Conservation (phyloP, 345 rosid species). For the Crucihimalaya himalaica region DNA sequence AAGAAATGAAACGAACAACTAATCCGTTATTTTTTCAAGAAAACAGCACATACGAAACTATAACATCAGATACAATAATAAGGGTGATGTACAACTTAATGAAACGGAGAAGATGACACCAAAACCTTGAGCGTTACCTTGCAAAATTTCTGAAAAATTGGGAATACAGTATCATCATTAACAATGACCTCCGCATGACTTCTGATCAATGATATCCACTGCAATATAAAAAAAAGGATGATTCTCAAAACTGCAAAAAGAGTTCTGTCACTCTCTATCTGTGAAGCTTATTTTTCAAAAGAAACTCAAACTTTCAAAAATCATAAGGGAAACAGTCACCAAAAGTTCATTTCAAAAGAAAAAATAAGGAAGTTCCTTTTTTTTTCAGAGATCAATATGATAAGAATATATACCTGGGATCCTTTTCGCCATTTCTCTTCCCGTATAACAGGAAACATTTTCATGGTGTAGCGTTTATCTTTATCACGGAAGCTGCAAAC, state of each 20-base stretch:
- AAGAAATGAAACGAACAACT: neutral
- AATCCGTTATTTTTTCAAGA: neutral
- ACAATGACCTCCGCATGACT: slow-evolving; percentile 75
- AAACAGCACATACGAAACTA: neutral
- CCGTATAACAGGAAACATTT: slow-evolving; percentile 71
- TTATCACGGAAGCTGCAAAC: slow-evolving; percentile 71
- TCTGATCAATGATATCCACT: slow-evolving; percentile 85
- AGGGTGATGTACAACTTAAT: neutral
- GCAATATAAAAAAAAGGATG: slow-evolving; percentile 13
- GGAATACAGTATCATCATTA: slow-evolving; percentile 66
- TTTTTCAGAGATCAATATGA: neutral
- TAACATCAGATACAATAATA: neutral
- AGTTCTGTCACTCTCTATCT: neutral
- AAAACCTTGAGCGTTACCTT: slow-evolving; percentile 55
- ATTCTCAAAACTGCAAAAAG: neutral
- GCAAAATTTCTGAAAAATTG: slow-evolving; percentile 71
- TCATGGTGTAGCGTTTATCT: slow-evolving; percentile 68
- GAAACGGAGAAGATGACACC: neutral
- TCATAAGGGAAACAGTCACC: neutral
- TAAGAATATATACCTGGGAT: slow-evolving; percentile 65
- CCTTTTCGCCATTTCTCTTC: slow-evolving; percentile 84
- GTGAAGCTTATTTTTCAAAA: neutral
- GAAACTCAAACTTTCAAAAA: neutral
- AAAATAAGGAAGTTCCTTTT: neutral
- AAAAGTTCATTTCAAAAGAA: slow-evolving; percentile 4